Evolutionary conservation across 495 filamentous ascomycete species (phyloP).

Genomic region (Penicillium lagena): DNA sequence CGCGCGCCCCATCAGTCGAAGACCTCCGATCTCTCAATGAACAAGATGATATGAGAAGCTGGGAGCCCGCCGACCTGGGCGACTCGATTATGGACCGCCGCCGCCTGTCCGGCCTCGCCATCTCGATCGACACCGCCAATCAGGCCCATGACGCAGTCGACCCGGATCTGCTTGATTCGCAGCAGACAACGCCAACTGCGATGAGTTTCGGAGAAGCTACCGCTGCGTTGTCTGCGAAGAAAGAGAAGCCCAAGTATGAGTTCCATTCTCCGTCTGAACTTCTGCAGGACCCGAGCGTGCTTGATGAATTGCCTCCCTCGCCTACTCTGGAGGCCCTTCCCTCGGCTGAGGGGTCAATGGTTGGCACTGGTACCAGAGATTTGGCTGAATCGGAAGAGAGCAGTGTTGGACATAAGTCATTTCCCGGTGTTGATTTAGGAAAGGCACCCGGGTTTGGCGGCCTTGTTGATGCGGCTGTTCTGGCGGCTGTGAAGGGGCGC

Average conservation of each 20-base stretch:
- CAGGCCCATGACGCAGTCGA: constrained; percentile 2
- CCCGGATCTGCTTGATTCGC: constrained; percentile 16
- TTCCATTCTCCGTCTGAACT: constrained; percentile 43
- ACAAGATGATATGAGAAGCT: constrained; percentile 21
- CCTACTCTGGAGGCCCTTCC: constrained; percentile 22
- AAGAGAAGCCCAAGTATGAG: constrained; percentile 32
- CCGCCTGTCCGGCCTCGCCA: constrained; percentile 12
- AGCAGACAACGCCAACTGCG: constrained; percentile 21
- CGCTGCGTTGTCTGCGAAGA: constrained; percentile 10
- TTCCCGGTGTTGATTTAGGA: background rate
- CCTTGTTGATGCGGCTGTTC: constrained; percentile 23
- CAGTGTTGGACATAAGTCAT: no score
- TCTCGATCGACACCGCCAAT: constrained; percentile 14
- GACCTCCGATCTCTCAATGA: constrained; percentile 27
- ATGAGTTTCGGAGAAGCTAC: constrained; percentile 3
- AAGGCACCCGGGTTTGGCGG: constrained; percentile 15
- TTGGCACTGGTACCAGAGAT: constrained; percentile 19
- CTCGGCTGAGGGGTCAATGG: constrained; percentile 30
- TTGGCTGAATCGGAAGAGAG: no score
- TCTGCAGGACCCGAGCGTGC: constrained; percentile 25
- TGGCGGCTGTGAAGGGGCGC: constrained; percentile 11
- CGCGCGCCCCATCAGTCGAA: constrained; percentile 36
- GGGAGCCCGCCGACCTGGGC: constrained; percentile 25
- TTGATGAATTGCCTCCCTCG: constrained; percentile 21
- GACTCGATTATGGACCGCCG: constrained; percentile 13